These are phyloP conservation scores for Nosema granulosis DNA, from an alignment of 371 early-diverging fungal species.

Conservation along the genomic window DNA sequence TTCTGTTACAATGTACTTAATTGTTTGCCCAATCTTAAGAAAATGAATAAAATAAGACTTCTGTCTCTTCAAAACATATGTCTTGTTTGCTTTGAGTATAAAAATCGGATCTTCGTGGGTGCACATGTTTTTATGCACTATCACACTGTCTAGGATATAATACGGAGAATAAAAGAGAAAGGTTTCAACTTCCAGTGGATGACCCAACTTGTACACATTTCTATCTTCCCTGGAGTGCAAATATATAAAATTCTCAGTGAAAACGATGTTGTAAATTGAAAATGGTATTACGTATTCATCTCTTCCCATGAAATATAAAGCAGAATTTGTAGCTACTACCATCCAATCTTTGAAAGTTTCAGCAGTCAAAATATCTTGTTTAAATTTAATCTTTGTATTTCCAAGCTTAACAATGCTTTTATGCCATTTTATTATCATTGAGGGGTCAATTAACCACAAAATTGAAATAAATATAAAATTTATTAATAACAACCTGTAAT, in stretches of 20 bases:
- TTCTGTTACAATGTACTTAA: no score
- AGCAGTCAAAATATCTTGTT: not conserved
- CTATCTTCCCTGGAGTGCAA: conserved; percentile 15
- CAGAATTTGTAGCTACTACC: conserved; percentile 20
- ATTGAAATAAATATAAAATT: no score
- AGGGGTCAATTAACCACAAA: no score
- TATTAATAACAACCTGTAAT: no score
- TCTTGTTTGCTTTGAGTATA: no score
- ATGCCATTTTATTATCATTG: conserved; percentile 35
- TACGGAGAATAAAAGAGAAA: conserved; percentile 15
- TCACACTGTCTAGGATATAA: conserved; percentile 10
- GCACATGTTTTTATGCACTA: no score
- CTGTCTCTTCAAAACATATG: no score
- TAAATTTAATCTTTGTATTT: conserved; percentile 4
- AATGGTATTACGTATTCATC: conserved; percentile 17
- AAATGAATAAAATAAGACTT: no score
- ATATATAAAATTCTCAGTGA: not conserved
- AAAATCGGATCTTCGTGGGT: no score
- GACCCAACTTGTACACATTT: conserved; percentile 8
- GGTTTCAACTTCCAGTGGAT: conserved; percentile 26
- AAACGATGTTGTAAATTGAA: not conserved
- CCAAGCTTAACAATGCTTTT: not conserved
- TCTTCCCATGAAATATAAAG: conserved; percentile 26
- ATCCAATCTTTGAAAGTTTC: conserved; percentile 8
- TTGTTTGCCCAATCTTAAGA: no score